These are phyloP conservation scores for Chalciporus pseudorubinellus DNA, from an alignment of 768 basidiomycete genomes.

Conservation along the genomic window DNA sequence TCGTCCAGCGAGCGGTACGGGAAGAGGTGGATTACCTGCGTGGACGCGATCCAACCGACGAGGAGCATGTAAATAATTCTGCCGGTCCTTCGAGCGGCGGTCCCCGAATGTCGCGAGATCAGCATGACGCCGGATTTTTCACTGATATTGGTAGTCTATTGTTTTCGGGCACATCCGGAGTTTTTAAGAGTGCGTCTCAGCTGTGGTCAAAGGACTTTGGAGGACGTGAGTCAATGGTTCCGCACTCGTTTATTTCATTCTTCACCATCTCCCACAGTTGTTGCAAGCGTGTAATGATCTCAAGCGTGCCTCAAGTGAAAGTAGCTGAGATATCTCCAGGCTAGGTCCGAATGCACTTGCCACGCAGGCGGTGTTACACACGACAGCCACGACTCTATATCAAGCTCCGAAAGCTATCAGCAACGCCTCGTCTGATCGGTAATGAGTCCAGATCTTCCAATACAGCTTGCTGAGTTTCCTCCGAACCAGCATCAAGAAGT, in stretches of 20 bases:
- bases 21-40: slow-evolving; percentile 18
- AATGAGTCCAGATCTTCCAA: slow-evolving; percentile 7
- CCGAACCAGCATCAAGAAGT: slow-evolving; percentile 20
- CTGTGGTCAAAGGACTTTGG: slow-evolving; percentile 31
- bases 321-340: slow-evolving; percentile 11
- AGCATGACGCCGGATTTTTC: slow-evolving; percentile 7
- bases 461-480: background rate
- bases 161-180: slow-evolving; percentile 16
- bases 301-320: background rate
- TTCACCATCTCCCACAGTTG: slow-evolving; percentile 12
- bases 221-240: slow-evolving; percentile 15
- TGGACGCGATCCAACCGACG: slow-evolving; percentile 4
- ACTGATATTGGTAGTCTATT: slow-evolving; percentile 16
- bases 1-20: slow-evolving; percentile 17
- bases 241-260: background rate
- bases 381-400: slow-evolving; percentile 23
- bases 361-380: slow-evolving; percentile 25
- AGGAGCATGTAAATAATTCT: slow-evolving; percentile 5
- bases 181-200: slow-evolving; percentile 26
- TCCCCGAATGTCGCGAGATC: background rate
- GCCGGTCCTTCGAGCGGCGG: background rate
- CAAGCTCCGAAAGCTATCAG: slow-evolving; percentile 21
- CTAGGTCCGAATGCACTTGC: slow-evolving; percentile 23
- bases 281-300: slow-evolving; percentile 23
- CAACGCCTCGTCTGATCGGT: slow-evolving; percentile 25